Evolutionary conservation across 2,329 filamentous ascomycete species (phyloP), one percentile per base, ranked within the genome.

Genomic region (Aphanoascus verrucosus): DNA sequence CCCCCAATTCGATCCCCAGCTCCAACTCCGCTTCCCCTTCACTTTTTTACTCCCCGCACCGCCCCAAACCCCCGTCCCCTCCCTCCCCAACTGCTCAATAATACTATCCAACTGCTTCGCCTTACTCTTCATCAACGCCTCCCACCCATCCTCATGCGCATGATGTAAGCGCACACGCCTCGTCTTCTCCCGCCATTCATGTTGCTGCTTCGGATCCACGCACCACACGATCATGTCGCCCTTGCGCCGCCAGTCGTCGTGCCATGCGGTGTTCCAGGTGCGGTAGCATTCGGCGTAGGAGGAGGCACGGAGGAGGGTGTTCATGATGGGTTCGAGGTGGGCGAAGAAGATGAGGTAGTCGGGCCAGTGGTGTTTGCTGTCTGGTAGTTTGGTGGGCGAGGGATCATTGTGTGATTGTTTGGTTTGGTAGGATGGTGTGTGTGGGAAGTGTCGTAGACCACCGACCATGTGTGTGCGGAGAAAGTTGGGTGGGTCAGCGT

Each of bases 151-250:
- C 34, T 52, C 44, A 40, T 40, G 38, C 17, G 35, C n/a, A n/a
- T n/a, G 37, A 12, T 49, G 44, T 9, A 49, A 20, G 9, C 43
- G 44, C 14, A 49, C 34, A 5, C 40, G 49, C 31, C 34, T 60
- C n/a, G 58, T 64, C 20, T 61, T 47, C 7, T 61, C 54, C n/a
- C 64, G 63, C 69, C 69, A 71, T 20, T 60, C 57, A 32, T 62
- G 60, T 55, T 72, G 69, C 43, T 68, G 64, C 4, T 53, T 49
- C 0, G 64, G 56, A 41, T 72, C 69, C 1, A 74, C 62, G 53
- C 74, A 81, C 79, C 79, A 84, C 23, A 82, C 79, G 17, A 84
- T 64, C 32, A 84, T 75, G 66, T 84, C 80, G n/a, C 81, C 81
- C 19, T 67, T 68, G 51, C 81, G 72, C 53, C 81, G 74, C 71